Evolutionary conservation across 768 basidiomycete genomes (phyloP).

Genomic region (Lactarius deliciosus): DNA sequence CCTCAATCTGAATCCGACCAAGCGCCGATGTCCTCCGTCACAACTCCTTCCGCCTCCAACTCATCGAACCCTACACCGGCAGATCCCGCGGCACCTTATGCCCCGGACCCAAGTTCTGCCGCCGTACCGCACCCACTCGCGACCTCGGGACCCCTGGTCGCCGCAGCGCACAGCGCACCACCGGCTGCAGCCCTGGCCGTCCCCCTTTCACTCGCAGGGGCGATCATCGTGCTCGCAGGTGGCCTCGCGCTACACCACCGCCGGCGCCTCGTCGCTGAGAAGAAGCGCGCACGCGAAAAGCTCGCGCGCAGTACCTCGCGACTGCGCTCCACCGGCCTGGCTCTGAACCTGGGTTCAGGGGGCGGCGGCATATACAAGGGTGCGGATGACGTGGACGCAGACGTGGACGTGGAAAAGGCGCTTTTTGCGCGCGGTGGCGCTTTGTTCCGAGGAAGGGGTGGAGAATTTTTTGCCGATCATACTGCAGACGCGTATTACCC

Average conservation of each 20-base stretch:
- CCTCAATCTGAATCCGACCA: constrained; percentile 11
- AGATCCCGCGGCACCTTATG: constrained; percentile 6
- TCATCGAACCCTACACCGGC: neutral
- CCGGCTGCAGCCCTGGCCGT: constrained; percentile 38
- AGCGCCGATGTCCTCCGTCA: constrained; percentile 8
- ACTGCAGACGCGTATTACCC: neutral
- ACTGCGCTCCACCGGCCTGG: constrained; percentile 1
- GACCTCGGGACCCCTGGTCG: constrained; percentile 27
- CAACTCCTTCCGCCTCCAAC: neutral
- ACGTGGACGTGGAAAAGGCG: constrained; percentile 27
- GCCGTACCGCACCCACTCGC: constrained; percentile 6
- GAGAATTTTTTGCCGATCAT: neutral
- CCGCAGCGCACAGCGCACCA: constrained; percentile 30
- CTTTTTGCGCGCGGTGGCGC: constrained; percentile 12
- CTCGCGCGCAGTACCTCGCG: neutral
- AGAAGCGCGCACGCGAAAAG: constrained; percentile 30
- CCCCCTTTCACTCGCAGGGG: constrained; percentile 37
- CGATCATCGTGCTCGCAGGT: constrained; percentile 34
- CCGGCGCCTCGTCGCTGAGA: constrained; percentile 30
- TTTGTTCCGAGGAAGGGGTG: neutral
- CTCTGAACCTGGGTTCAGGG: constrained; percentile 1
- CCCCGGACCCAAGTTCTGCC: constrained; percentile 12
- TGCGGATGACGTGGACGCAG: neutral
- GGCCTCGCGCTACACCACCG: constrained; percentile 34
- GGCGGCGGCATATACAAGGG: neutral